Evolutionary conservation across 1,284 basidiomycete species (phyloP), one percentile per base, ranked within the genome.

Genomic region (Ustanciosporium gigantosporum): DNA sequence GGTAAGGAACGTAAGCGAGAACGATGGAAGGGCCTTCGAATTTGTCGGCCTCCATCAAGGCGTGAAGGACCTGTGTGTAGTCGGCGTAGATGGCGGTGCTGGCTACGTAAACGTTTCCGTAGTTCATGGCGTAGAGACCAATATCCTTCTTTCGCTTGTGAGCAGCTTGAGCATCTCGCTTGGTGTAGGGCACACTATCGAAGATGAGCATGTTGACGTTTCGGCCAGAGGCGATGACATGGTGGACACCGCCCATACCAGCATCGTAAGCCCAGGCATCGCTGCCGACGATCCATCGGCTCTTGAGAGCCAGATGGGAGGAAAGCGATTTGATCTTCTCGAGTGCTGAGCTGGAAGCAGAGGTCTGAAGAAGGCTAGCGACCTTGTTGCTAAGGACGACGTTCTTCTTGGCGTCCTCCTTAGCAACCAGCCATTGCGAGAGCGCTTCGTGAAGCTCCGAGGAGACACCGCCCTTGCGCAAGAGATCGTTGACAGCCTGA

Each of bases 251-350:
- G 3, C 91, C 93, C n/a, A 91, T 87, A 35, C 93, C 94, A 38
- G 96, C 85, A 79, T 97, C 94, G 77, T 94, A 91, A 0, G 93
- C 89, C 94, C 94, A 98, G 0, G 91, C 88, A 77, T 98, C 94
- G 38, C 91, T 95, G 20, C 94, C 92, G 67, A 97, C 88, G 78
- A 98, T 97, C 93, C 93, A 98, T 48, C 90, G 65, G 34, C 66
- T 70, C 50, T 66, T 59, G 44, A 50, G 56, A n/a, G 55, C 55
- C 16, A 74, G 47, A 51, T 67, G 51, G 21, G 47, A 34, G 3
- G 60, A 66, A 31, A 68, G 58, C 41, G 72, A 49, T 42, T 66
- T 62, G 41, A 77, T 52, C 41, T 49, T 52, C 9, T 66, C 50
- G 9, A 73, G 52, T 23, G 61, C 61, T 17, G 46, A 42, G 23